phyloP scores from a whole-genome alignment of 768 basidiomycete genomes.

The Termitomyces sp. region DNA sequence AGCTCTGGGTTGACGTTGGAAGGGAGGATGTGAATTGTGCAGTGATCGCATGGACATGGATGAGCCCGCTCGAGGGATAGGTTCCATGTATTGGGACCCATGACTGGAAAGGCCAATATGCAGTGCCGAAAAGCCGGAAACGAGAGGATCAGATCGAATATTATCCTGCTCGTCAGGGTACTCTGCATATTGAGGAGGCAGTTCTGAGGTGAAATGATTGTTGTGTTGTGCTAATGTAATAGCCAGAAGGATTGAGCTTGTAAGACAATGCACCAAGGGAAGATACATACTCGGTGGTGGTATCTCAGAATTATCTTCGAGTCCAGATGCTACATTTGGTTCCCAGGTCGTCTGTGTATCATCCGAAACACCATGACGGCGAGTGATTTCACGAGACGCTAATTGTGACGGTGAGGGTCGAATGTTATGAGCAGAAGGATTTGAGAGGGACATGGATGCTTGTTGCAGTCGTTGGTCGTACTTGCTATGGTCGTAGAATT shows the following conservation, averaged over 20 bases:
- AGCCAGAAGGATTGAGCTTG: slow-evolving; percentile 5
- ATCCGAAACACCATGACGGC: slow-evolving; percentile 5
- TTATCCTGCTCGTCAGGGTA: slow-evolving; percentile 19
- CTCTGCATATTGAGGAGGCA: slow-evolving; percentile 26
- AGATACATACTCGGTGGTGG: slow-evolving; percentile 15
- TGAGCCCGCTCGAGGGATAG: slow-evolving; percentile 49
- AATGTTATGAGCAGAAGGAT: slow-evolving; percentile 22
- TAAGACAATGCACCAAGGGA: neutral
- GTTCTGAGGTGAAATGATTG: slow-evolving; percentile 23
- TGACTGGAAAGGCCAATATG: slow-evolving; percentile 34
- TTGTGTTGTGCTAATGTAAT: slow-evolving; percentile 33
- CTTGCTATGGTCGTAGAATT: neutral
- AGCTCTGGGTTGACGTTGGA: slow-evolving; percentile 31
- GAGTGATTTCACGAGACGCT: slow-evolving; percentile 9
- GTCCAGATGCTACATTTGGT: slow-evolving; percentile 11
- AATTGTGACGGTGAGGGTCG: slow-evolving; percentile 15
- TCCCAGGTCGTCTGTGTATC: slow-evolving; percentile 12
- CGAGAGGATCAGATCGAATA: slow-evolving; percentile 39
- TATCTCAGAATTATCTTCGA: slow-evolving; percentile 15
- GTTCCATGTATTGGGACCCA: slow-evolving; percentile 28
- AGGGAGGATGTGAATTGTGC: slow-evolving; percentile 19
- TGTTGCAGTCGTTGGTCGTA: neutral
- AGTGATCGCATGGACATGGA: slow-evolving; percentile 46
- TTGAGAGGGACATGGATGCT: slow-evolving; percentile 24
- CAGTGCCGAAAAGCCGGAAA: slow-evolving; percentile 47